Evolutionary conservation across 2,329 filamentous ascomycete genomes (phyloP).

Genomic region (Ceratocystis harringtonii): DNA sequence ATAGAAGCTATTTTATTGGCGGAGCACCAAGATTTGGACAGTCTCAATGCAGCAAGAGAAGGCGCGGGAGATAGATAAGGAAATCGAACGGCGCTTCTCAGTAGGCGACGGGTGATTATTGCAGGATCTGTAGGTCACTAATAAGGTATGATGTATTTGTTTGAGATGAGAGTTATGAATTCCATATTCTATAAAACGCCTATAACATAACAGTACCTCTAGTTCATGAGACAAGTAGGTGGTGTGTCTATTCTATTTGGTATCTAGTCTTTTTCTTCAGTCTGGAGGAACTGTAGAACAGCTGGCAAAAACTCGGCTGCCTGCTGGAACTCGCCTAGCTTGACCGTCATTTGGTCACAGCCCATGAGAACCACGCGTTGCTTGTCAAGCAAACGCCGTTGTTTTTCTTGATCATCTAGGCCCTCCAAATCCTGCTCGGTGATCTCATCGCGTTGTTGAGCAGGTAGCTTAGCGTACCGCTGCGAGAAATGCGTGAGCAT

Average conservation of each 20-base stretch:
- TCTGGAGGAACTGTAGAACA: slow-evolving; percentile 37
- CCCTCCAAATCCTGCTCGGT: slow-evolving; percentile 28
- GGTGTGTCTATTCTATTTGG: neutral
- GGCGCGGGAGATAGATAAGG: neutral
- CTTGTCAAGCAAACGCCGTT: slow-evolving; percentile 33
- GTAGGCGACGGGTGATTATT: neutral
- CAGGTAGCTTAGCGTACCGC: slow-evolving; percentile 65
- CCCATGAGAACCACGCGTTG: slow-evolving; percentile 47
- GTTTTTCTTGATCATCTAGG: slow-evolving; percentile 19
- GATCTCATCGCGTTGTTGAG: slow-evolving; percentile 33
- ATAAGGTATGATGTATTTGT: neutral
- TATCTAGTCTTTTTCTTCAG: slow-evolving; percentile 17
- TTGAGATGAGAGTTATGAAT: neutral
- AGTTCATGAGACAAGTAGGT: neutral
- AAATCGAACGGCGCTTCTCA: neutral
- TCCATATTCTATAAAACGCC: neutral
- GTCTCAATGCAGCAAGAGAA: neutral
- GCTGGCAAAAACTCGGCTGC: slow-evolving; percentile 48
- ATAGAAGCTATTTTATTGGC: neutral
- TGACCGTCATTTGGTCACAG: slow-evolving; percentile 66
- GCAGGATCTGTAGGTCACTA: neutral
- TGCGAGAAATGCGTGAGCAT: slow-evolving; percentile 92
- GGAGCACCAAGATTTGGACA: neutral
- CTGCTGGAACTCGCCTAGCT: slow-evolving; percentile 53
- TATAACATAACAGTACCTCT: neutral